phyloP scores from a whole-genome alignment of 1,284 basidiomycete genomes.

The Austroboletus novae-zelandiae region DNA sequence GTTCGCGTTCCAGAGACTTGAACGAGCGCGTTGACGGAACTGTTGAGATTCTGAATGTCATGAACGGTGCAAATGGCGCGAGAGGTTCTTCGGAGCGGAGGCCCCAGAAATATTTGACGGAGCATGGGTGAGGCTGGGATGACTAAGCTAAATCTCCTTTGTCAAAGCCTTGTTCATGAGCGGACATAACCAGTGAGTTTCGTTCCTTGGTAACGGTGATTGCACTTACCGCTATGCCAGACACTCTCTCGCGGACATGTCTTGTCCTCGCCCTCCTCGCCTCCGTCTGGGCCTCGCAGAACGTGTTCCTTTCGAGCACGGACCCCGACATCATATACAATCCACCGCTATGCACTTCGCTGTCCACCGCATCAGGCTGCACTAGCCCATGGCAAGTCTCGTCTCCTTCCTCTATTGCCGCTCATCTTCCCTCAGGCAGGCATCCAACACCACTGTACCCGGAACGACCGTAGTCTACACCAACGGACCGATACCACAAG shows the following conservation, averaged over 20 bases:
- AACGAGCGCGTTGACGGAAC: constrained; percentile 20
- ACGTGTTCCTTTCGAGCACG: constrained; percentile 40
- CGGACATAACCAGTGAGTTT: too few species aligned
- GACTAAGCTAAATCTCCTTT: too few species aligned
- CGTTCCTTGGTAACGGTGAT: constrained; percentile 9
- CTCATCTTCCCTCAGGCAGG: constrained; percentile 8
- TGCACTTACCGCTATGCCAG: constrained; percentile 16
- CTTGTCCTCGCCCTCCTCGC: constrained; percentile 13
- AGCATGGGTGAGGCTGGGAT: too few species aligned
- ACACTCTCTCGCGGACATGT: constrained; percentile 21
- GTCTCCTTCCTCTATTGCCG: too few species aligned
- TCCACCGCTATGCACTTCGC: constrained; percentile 46
- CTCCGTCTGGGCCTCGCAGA: constrained; percentile 22
- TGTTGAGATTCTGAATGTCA: constrained; percentile 9
- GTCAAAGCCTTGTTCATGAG: too few species aligned
- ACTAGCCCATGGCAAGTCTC: constrained; percentile 45
- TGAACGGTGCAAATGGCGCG: constrained; percentile 8
- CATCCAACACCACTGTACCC: constrained; percentile 15
- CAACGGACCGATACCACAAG: constrained; percentile 33
- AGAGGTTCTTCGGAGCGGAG: too few species aligned
- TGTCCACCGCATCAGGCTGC: constrained; percentile 32
- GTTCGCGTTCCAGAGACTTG: constrained; percentile 10
- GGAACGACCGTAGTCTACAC: constrained; percentile 40
- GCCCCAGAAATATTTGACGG: too few species aligned
- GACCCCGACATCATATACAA: constrained; percentile 47